phyloP scores from a whole-genome alignment of 345 rosid genomes.

The Pugionium cornutum region DNA sequence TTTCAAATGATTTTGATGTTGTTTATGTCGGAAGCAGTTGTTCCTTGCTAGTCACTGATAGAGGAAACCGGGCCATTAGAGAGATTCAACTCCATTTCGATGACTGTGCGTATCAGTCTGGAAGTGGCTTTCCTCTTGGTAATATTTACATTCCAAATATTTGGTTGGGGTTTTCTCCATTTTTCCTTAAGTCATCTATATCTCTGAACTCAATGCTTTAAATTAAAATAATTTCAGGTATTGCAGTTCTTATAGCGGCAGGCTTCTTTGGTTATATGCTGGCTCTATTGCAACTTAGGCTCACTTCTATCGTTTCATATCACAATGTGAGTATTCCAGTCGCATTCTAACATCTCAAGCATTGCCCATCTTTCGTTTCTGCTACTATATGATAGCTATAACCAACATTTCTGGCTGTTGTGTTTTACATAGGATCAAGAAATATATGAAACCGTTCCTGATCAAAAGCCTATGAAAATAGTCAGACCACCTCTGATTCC shows the following conservation, averaged over 20 bases:
- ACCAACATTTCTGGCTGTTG: constrained; percentile 5
- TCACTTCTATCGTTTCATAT: constrained; percentile 60
- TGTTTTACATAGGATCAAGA: constrained; percentile 53
- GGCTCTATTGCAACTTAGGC: constrained; percentile 81
- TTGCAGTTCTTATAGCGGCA: constrained; percentile 85
- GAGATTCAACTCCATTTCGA: constrained; percentile 98
- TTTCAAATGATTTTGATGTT: constrained; percentile 93
- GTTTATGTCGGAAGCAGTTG: constrained; percentile 94
- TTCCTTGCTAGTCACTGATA: constrained; percentile 85
- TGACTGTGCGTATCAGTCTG: constrained; percentile 93
- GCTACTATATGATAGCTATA: background rate
- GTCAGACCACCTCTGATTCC: constrained; percentile 78
- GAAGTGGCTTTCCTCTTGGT: constrained; percentile 92
- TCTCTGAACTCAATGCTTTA: background rate
- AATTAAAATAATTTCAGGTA: constrained; percentile 47
- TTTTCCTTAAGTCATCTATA: background rate
- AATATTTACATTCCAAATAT: constrained; percentile 9
- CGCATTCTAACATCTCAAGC: background rate
- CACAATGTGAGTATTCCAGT: constrained; percentile 52
- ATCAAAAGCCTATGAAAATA: constrained; percentile 52
- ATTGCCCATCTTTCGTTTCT: background rate
- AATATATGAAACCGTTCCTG: constrained; percentile 27
- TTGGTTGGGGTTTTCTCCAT: background rate
- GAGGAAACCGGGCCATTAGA: constrained; percentile 90
- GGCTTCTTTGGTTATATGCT: constrained; percentile 94